These are phyloP conservation scores for Cucumis variabilis DNA, from an alignment of 331 rosid species.

Conservation along the genomic window DNA sequence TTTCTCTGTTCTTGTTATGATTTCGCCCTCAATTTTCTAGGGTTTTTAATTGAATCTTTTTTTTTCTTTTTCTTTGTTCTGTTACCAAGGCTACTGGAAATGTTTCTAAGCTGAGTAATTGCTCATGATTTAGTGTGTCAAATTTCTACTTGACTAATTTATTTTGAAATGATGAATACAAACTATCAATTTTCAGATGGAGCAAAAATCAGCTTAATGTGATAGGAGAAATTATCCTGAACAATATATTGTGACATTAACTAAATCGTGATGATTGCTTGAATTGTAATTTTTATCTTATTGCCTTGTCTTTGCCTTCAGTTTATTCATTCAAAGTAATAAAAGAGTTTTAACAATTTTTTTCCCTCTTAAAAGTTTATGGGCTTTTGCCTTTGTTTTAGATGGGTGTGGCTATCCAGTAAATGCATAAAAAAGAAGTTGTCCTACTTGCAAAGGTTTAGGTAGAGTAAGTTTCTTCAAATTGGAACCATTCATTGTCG, in stretches of 20 bases:
- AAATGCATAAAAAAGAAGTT: constrained; percentile 67
- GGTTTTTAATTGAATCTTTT: too few relatives aligned
- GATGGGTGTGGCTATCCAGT: constrained; percentile 85
- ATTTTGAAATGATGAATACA: neutral
- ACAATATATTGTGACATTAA: neutral
- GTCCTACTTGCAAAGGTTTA: constrained; percentile 89
- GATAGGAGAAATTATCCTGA: neutral
- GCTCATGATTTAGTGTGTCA: too few relatives aligned
- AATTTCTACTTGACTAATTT: too few relatives aligned
- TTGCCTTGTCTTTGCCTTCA: neutral
- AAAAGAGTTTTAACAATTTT: neutral
- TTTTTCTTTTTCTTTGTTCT: too few relatives aligned
- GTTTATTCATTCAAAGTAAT: neutral
- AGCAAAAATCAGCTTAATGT: constrained; percentile 3
- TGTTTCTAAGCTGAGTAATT: too few relatives aligned
- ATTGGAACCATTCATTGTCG: constrained; percentile 15
- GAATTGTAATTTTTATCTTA: neutral
- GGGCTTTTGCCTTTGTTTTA: constrained; percentile 40
- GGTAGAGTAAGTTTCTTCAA: constrained; percentile 87
- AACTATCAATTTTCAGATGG: neutral
- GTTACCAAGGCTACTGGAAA: too few relatives aligned
- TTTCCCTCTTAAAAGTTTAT: neutral
- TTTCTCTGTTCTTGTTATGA: too few relatives aligned
- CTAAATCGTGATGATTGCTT: neutral
- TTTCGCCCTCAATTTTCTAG: too few relatives aligned